Conservation (phyloP, 192 early-diverging fungal species). For the Obelidium mucronatum region DNA sequence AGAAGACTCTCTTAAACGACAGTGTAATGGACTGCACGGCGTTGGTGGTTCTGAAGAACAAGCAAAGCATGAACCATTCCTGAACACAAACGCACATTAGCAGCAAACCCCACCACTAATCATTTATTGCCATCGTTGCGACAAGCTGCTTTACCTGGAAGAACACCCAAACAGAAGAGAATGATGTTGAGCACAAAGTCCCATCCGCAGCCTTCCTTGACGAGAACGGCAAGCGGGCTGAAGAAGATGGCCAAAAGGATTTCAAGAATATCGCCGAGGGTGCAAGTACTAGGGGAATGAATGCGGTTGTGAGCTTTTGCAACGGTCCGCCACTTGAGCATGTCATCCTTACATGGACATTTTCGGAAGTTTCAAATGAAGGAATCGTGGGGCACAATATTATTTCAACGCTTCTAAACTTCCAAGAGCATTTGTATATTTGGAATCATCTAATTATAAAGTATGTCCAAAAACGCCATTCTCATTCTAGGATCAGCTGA, state of each 20-base stretch:
- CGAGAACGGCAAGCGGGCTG: conserved; percentile 22
- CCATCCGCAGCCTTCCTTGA: conserved; percentile 39
- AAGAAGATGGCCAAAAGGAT: conserved; percentile 27
- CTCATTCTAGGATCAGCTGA: background rate
- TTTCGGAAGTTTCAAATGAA: background rate
- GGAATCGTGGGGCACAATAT: too few relatives aligned
- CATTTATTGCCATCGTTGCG: background rate
- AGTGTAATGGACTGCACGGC: conserved; percentile 36
- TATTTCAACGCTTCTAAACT: too few relatives aligned
- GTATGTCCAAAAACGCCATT: conserved; percentile 22
- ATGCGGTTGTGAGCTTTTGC: background rate
- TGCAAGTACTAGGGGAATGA: conserved; percentile 17
- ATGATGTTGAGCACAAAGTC: conserved; percentile 32
- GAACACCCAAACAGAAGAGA: conserved; percentile 12
- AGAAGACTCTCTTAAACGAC: conserved; percentile 19
- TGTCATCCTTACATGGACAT: background rate
- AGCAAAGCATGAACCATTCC: conserved; percentile 28
- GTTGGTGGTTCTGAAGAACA: conserved; percentile 38
- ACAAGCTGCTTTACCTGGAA: conserved; percentile 20
- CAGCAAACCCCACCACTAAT: background rate
- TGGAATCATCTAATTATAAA: too few relatives aligned
- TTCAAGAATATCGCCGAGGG: conserved; percentile 34
- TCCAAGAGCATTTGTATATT: too few relatives aligned
- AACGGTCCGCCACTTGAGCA: background rate
- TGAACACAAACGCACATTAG: background rate